Percentiles rank a stretch among this genome's conserved stretches.
These are phyloP conservation scores for Acacia pycnantha DNA, from an alignment of 331 rosid species.

Conservation along the genomic window DNA sequence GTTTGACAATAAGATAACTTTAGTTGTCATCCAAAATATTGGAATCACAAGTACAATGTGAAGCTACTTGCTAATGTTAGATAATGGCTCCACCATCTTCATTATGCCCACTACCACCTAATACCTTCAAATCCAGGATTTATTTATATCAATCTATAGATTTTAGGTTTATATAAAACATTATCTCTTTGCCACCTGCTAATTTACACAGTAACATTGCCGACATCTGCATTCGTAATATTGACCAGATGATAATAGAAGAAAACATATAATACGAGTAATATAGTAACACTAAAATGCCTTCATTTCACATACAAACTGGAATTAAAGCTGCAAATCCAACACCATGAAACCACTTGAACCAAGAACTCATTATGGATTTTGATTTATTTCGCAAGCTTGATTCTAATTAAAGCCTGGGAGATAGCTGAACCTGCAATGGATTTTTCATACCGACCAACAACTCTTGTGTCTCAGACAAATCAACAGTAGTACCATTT, in stretches of 20 bases:
- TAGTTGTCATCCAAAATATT: too few species aligned
- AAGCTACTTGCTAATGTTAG: too few species aligned
- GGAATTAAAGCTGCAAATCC: background rate
- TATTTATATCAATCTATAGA: too few species aligned
- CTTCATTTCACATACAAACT: background rate
- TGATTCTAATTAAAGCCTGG: background rate
- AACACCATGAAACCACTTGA: background rate
- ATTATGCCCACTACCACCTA: background rate
- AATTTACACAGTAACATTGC: background rate
- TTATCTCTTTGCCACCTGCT: background rate
- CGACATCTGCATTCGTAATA: background rate
- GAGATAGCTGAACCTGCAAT: background rate
- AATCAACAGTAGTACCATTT: background rate
- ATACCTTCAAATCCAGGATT: background rate
- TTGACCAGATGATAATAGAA: background rate
- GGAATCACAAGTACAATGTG: too few species aligned
- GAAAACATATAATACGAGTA: background rate
- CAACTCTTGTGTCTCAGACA: background rate
- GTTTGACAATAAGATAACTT: too few species aligned
- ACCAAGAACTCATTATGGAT: background rate
- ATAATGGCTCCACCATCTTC: too few species aligned
- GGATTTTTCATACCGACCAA: background rate
- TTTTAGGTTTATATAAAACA: background rate
- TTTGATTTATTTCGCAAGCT: background rate
- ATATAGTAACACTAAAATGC: background rate